phyloP scores from a whole-genome alignment of 306 rosid species.

The Cotoneaster glaucophyllus region DNA sequence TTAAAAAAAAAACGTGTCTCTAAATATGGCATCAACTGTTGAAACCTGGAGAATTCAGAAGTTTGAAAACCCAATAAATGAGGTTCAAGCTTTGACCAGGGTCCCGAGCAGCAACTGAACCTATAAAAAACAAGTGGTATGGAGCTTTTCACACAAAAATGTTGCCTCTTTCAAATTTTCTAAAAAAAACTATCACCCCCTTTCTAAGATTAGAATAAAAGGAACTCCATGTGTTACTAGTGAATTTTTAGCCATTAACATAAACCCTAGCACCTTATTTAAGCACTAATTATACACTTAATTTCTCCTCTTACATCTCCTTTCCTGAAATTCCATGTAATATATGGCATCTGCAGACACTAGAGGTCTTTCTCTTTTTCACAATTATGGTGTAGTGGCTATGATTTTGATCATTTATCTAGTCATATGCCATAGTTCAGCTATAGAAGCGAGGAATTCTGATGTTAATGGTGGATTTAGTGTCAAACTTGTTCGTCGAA shows the following conservation, averaged over 20 bases:
- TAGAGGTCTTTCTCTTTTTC: neutral
- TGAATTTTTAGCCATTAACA: neutral
- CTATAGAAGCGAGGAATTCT: neutral
- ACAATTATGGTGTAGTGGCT: neutral
- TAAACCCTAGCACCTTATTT: neutral
- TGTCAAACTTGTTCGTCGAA: constrained; percentile 24
- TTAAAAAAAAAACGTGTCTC: too few species aligned
- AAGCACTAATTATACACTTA: neutral
- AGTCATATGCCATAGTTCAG: constrained; percentile 16
- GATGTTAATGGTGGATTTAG: constrained; percentile 19
- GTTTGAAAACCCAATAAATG: neutral
- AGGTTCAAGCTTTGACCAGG: neutral
- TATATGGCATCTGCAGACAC: neutral
- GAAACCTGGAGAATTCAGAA: neutral
- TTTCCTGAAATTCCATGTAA: neutral
- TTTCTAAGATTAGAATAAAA: neutral
- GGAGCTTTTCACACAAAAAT: neutral
- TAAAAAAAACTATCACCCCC: neutral
- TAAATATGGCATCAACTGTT: neutral
- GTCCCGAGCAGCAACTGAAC: neutral
- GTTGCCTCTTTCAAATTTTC: neutral
- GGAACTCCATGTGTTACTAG: neutral
- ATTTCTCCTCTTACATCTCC: neutral
- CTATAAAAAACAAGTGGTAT: neutral
- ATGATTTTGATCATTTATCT: neutral